Base-by-base conservation (phyloP, 2,329 filamentous ascomycete species). In the Botrytis pseudocinerea region DNA sequence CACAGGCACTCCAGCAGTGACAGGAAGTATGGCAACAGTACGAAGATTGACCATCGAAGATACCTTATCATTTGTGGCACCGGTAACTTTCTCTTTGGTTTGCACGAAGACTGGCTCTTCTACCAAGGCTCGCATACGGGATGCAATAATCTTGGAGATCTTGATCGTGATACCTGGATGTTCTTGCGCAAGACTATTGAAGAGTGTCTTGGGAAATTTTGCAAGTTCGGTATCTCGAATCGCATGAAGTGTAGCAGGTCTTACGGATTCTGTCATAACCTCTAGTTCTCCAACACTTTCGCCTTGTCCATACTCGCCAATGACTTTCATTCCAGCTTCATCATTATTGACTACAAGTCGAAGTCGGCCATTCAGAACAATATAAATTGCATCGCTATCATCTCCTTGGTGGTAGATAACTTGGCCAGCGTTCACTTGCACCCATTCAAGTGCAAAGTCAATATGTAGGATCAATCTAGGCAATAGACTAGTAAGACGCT, bases 121-220 rank as follows among this genome's bases (percentile, higher is more conserved):
- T 32, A 98, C 89, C 57, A 98, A 84, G 60, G 93, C 89, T 74
- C 95, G 88, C 96, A 99, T 98, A 4, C 96, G 90, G 51, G 95
- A 94, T 0, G 96, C 96, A 78, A 99, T 98, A 77, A 99, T 96
- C 82, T 98, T 99, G 1, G 96, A 98, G 42, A 99, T 97, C 82
- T 98, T 98, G 82, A 99, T 98, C 0, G 96, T 98, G 79, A 99
- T 99, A 61, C 94, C 97, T 8, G 96, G 96, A 80, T 99, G 96
- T 80, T 99, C 96, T 80, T 97, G 92, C 0, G 96, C 96, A 70
- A 99, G 88, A 80, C 96, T 99, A 85, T 99, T 99, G 86, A 99
- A 99, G 1, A 99, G 84, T 0, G 94, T 97, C 73, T 95, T 93
- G 0, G 96, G 96, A 74, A 99, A 97, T 79, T 97, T 98, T 73